Conservation (phyloP, 1,139 yeast species). For the Magnusiomyces tetraspermus region DNA sequence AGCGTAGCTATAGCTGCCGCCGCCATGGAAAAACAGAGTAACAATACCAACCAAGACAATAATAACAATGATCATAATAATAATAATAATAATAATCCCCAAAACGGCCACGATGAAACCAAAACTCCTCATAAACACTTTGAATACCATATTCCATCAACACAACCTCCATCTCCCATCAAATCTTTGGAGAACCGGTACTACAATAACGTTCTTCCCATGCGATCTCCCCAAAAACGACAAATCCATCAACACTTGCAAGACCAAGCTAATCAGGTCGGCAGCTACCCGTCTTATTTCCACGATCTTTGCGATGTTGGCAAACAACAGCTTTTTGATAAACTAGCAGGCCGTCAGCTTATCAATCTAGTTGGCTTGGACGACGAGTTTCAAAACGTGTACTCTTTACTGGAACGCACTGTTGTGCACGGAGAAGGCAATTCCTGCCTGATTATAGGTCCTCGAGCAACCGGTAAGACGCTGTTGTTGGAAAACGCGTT, state of each 20-base stretch:
- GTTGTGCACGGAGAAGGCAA: slow-evolving; percentile 66
- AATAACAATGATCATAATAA: background rate
- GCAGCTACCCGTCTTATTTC: background rate
- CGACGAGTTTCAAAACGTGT: slow-evolving; percentile 37
- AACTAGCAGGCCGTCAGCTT: background rate
- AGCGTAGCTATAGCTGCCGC: slow-evolving; percentile 3
- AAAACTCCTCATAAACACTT: background rate
- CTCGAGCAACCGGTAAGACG: slow-evolving; percentile 71
- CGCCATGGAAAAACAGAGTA: background rate
- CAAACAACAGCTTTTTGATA: background rate
- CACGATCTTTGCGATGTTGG: background rate
- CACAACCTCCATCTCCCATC: background rate
- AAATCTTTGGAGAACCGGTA: background rate
- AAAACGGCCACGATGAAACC: no score
- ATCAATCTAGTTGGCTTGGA: slow-evolving; percentile 24
- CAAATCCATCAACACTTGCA: background rate
- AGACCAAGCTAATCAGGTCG: background rate
- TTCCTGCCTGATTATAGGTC: slow-evolving; percentile 72
- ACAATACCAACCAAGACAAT: no score
- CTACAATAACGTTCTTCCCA: background rate
- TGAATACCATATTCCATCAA: background rate
- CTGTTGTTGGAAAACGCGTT: slow-evolving; percentile 52
- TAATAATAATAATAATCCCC: no score
- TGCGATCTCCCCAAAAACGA: background rate
- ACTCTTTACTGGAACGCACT: slow-evolving; percentile 53